Percentiles rank a stretch among this genome's conserved stretches.
These are phyloP conservation scores for Rhodamnia rubescens DNA, from an alignment of 345 rosid genomes.

Conservation along the genomic window DNA sequence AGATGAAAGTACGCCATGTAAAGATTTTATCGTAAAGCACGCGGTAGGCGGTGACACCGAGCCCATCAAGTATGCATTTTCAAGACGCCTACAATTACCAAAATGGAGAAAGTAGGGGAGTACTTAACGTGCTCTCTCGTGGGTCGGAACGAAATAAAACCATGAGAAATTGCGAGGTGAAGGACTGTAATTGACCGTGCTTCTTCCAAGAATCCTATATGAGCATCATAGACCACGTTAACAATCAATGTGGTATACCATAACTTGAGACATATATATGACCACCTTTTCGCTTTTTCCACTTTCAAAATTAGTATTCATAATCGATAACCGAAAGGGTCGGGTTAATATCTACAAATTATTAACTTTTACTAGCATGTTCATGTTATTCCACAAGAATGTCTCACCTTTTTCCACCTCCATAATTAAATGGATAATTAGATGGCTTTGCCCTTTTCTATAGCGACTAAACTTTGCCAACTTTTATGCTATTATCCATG, in stretches of 20 bases:
- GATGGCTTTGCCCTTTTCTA: neutral
- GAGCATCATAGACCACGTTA: neutral
- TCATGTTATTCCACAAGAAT: neutral
- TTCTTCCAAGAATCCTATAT: neutral
- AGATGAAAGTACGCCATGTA: neutral
- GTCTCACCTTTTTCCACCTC: neutral
- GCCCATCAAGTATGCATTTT: neutral
- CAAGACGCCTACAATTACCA: neutral
- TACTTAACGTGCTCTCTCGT: too few species aligned
- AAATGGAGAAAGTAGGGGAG: neutral
- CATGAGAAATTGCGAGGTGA: neutral
- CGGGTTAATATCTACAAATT: neutral
- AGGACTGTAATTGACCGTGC: neutral
- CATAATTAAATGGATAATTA: neutral
- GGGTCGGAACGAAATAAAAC: too few species aligned
- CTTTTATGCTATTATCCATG: neutral
- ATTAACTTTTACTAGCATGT: neutral
- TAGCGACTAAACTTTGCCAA: neutral
- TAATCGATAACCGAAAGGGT: neutral
- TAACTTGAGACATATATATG: neutral
- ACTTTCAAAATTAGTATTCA: neutral
- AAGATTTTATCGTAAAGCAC: neutral
- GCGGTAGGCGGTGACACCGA: neutral
- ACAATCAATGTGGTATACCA: neutral
- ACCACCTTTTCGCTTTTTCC: neutral